These are phyloP conservation scores for Neonothopanus nambi DNA, from an alignment of 1,284 basidiomycete species.

Conservation along the genomic window DNA sequence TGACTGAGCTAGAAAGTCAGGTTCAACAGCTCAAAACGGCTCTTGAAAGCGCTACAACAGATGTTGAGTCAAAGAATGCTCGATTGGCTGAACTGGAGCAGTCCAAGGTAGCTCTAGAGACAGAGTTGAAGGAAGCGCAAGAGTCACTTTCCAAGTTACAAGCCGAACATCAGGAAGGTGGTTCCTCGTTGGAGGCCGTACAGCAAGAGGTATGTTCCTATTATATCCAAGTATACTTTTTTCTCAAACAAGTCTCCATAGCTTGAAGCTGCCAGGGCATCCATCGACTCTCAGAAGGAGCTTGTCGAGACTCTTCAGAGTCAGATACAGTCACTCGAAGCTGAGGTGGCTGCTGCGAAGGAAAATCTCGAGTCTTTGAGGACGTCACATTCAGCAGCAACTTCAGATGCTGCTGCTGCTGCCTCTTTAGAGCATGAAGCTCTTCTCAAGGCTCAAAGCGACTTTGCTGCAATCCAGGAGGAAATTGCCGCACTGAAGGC, in stretches of 20 bases:
- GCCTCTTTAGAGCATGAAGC: slow-evolving; percentile 64
- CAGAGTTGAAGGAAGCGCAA: slow-evolving; percentile 46
- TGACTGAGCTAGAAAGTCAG: slow-evolving; percentile 52
- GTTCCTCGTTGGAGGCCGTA: slow-evolving; percentile 38
- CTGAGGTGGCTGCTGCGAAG: slow-evolving; percentile 50
- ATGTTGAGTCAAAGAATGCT: slow-evolving; percentile 47
- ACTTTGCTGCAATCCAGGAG: slow-evolving; percentile 56
- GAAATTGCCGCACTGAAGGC: slow-evolving; percentile 53
- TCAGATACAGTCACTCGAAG: slow-evolving; percentile 53
- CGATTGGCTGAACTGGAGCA: slow-evolving; percentile 47
- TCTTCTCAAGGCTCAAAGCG: slow-evolving; percentile 61
- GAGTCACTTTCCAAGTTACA: slow-evolving; percentile 43
- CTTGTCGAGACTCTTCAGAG: slow-evolving; percentile 48
- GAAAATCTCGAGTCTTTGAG: slow-evolving; percentile 54
- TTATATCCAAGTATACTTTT: neutral
- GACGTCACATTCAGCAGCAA: slow-evolving; percentile 43
- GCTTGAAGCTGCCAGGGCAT: slow-evolving; percentile 52
- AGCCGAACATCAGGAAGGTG: slow-evolving; percentile 38
- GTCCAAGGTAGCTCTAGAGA: slow-evolving; percentile 49
- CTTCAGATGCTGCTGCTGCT: slow-evolving; percentile 45
- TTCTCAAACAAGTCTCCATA: slow-evolving; percentile 27
- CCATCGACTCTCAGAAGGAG: slow-evolving; percentile 40
- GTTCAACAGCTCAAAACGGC: slow-evolving; percentile 50
- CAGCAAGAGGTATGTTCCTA: slow-evolving; percentile 49
- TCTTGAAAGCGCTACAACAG: slow-evolving; percentile 47